Evolutionary conservation across 768 basidiomycete species (phyloP).

Genomic region (Rhodotorula sphaerocarpa): DNA sequence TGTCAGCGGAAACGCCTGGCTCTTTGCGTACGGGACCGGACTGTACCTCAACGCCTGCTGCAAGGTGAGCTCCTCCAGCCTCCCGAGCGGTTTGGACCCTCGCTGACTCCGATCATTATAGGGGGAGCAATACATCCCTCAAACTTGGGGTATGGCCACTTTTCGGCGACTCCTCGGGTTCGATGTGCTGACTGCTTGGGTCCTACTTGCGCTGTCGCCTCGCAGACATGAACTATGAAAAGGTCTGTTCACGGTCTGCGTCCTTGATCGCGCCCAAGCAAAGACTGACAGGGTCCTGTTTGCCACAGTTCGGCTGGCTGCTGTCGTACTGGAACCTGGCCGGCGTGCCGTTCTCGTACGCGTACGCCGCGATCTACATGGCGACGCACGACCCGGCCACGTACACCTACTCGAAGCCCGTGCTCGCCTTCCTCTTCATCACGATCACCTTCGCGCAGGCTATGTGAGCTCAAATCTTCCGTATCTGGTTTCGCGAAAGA

Average conservation of each 20-base stretch:
- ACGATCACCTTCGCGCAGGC: constrained; percentile 77
- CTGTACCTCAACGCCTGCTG: constrained; percentile 92
- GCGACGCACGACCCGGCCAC: constrained; percentile 79
- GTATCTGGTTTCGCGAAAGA: too few relatives aligned
- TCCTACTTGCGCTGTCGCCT: too few relatives aligned
- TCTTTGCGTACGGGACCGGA: constrained; percentile 91
- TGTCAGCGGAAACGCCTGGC: constrained; percentile 89
- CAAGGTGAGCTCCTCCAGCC: not conserved
- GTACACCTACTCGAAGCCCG: constrained; percentile 74
- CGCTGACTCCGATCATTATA: constrained; percentile 6
- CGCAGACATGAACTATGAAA: constrained; percentile 81
- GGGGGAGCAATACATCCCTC: constrained; percentile 75
- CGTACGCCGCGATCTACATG: constrained; percentile 97
- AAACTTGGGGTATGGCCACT: constrained; percentile 71
- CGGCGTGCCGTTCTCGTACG: constrained; percentile 90
- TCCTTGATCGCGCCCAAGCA: not conserved
- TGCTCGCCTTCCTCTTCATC: constrained; percentile 63
- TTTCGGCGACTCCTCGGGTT: not conserved
- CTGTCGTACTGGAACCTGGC: constrained; percentile 47
- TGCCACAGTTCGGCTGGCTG: constrained; percentile 35
- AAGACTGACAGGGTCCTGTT: not conserved
- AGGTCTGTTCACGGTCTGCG: constrained; percentile 44
- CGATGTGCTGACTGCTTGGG: not conserved
- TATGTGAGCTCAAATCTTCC: constrained; percentile 54
- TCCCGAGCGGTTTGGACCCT: not conserved